phyloP scores from a whole-genome alignment of 1,284 basidiomycete species.

The Pterula multifida region DNA sequence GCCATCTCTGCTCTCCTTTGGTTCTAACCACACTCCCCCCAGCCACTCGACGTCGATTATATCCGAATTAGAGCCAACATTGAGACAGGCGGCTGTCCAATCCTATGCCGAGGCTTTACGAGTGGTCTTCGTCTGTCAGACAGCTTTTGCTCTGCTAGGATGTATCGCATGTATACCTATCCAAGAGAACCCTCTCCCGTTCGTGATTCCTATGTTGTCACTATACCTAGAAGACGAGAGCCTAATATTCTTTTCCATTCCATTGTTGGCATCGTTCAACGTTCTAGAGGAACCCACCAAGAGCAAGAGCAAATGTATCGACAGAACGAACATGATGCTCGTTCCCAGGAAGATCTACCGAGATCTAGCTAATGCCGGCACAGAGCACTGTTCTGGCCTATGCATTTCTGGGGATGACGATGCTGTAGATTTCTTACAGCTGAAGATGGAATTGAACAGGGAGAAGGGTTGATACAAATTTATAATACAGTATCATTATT shows the following conservation, averaged over 20 bases:
- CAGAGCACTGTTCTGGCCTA: no score
- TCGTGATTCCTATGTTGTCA: background rate
- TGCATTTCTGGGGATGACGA: no score
- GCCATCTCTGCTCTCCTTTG: background rate
- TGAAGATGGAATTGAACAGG: no score
- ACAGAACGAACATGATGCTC: constrained; percentile 18
- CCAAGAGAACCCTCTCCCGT: constrained; percentile 57
- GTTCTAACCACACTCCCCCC: constrained; percentile 4
- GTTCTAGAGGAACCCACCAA: constrained; percentile 42
- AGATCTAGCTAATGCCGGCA: background rate
- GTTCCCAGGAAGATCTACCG: constrained; percentile 11
- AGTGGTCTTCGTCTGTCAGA: constrained; percentile 76
- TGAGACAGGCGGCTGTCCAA: constrained; percentile 60
- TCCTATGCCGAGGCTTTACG: constrained; percentile 79
- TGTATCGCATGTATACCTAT: constrained; percentile 59
- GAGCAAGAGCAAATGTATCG: constrained; percentile 47
- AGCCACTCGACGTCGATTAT: constrained; percentile 81
- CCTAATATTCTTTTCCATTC: constrained; percentile 12
- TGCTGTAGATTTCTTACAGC: no score
- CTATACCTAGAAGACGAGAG: constrained; percentile 27
- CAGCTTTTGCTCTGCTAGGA: constrained; percentile 48
- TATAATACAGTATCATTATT: background rate
- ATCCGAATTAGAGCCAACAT: constrained; percentile 47
- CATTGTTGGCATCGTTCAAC: constrained; percentile 7
- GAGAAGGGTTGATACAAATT: no score